Conservation (phyloP, 257 asterid genomes). For the Euphrasia confusa region DNA sequence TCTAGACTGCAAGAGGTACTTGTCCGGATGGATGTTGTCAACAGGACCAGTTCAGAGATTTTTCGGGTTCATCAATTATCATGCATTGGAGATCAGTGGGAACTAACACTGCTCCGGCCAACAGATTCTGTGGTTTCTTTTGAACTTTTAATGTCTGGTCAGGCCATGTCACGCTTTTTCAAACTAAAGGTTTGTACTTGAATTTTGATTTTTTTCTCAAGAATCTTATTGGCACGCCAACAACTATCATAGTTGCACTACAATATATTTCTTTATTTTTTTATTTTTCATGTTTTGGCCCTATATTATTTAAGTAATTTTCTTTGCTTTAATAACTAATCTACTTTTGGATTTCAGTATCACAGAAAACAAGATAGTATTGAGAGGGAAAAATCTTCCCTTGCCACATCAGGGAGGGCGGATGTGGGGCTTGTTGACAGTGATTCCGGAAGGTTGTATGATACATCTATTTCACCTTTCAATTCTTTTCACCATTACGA, state of each 20-base stretch:
- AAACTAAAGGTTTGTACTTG: slow-evolving; percentile 71
- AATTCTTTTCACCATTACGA: slow-evolving; percentile 62
- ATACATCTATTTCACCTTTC: slow-evolving; percentile 55
- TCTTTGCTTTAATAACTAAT: slow-evolving; percentile 21
- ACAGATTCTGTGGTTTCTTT: slow-evolving; percentile 46
- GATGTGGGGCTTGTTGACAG: slow-evolving; percentile 43
- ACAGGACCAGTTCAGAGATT: slow-evolving; percentile 70
- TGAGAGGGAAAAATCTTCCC: slow-evolving; percentile 34
- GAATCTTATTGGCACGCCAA: slow-evolving; percentile 7
- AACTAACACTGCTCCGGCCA: slow-evolving; percentile 68
- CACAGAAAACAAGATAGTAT: slow-evolving; percentile 40
- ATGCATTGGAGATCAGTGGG: slow-evolving; percentile 82
- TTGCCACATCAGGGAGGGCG: slow-evolving; percentile 32
- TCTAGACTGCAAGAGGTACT: slow-evolving; percentile 79
- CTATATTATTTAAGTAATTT: slow-evolving; percentile 8
- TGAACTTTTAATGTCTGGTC: slow-evolving; percentile 69
- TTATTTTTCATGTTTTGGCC: background rate
- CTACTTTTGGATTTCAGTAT: slow-evolving; percentile 46
- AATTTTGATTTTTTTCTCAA: slow-evolving; percentile 15
- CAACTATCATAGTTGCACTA: too few species aligned
- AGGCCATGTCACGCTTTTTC: slow-evolving; percentile 82
- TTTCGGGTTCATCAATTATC: slow-evolving; percentile 87
- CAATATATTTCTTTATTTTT: background rate
- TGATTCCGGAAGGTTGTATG: slow-evolving; percentile 39
- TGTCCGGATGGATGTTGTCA: slow-evolving; percentile 79